Evolutionary conservation across 164 flowering plant species (phyloP).

Genomic region (Chimonanthus salicifolius): DNA sequence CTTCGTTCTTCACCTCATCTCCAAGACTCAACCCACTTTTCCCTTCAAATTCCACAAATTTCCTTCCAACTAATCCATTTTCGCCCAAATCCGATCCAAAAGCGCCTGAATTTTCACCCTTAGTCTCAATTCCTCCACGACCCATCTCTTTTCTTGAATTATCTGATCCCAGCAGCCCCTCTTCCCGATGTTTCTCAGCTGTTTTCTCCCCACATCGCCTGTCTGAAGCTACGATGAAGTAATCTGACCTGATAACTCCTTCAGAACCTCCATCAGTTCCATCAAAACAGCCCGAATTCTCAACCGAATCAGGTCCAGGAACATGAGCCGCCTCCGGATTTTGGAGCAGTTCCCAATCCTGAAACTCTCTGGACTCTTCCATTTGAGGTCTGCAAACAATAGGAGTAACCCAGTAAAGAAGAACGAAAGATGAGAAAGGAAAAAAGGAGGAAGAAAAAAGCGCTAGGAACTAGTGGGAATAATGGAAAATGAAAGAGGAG

Average conservation of each 20-base stretch:
- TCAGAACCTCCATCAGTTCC: constrained; percentile 32
- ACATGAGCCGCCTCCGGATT: constrained; percentile 22
- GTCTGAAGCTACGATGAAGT: constrained; percentile 48
- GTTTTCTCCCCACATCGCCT: constrained; percentile 17
- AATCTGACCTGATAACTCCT: constrained; percentile 49
- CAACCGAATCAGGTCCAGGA: constrained; percentile 8
- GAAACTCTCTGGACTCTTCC: constrained; percentile 30
- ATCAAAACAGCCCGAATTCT: constrained; percentile 17
- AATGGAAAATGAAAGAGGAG: no score
- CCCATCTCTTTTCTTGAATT: background rate
- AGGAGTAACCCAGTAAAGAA: background rate
- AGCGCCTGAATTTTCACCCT: background rate
- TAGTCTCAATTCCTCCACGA: background rate
- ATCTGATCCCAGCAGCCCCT: constrained; percentile 8
- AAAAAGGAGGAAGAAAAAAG: background rate
- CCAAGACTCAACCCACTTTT: background rate
- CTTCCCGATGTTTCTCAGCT: constrained; percentile 24
- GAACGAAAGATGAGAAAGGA: background rate
- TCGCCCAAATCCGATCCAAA: background rate
- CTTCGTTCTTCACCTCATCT: background rate
- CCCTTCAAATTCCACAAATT: background rate
- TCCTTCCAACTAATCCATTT: background rate
- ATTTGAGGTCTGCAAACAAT: background rate
- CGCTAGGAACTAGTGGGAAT: no score
- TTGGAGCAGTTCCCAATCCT: constrained; percentile 66